Evolutionary conservation across 192 early-diverging fungal species (phyloP).

Genomic region (Obelidium mucronatum): DNA sequence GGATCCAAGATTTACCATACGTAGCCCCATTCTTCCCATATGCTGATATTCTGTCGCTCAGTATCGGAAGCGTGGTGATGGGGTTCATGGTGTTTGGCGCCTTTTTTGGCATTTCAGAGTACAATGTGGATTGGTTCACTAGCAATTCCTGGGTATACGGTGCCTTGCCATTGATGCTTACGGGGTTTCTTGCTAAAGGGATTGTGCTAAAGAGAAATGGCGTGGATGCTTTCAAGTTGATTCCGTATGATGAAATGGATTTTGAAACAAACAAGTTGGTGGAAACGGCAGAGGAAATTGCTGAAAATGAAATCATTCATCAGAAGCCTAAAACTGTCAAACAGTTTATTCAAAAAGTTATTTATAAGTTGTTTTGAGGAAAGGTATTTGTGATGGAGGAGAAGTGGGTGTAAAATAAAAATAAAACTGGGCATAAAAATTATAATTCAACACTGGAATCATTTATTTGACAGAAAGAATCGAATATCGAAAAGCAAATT

Average conservation of each 20-base stretch:
- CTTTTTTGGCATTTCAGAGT: neutral
- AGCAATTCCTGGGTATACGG: conserved; percentile 20
- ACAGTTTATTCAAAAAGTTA: neutral
- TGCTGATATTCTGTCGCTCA: conserved; percentile 19
- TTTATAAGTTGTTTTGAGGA: conserved; percentile 25
- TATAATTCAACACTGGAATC: neutral
- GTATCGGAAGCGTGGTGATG: conserved; percentile 24
- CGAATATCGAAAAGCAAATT: neutral
- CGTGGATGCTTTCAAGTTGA: neutral
- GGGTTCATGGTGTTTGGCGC: conserved; percentile 17
- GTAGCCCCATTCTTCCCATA: conserved; percentile 34
- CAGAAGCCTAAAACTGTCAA: neutral
- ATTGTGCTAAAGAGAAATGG: neutral
- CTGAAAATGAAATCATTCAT: neutral
- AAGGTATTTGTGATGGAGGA: too few species aligned
- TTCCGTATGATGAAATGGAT: conserved; percentile 24
- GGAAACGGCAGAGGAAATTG: conserved; percentile 11
- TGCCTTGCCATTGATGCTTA: conserved; percentile 14
- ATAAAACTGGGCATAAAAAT: too few species aligned
- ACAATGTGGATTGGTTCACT: conserved; percentile 26
- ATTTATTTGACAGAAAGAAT: neutral
- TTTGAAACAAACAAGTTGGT: conserved; percentile 29
- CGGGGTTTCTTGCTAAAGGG: neutral
- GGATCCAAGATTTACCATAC: conserved; percentile 26
- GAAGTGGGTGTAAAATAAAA: neutral